Percentiles rank a stretch among this genome's conserved stretches.
phyloP scores from a whole-genome alignment of 208 protist genomes.

The Crithidia bombi region DNA sequence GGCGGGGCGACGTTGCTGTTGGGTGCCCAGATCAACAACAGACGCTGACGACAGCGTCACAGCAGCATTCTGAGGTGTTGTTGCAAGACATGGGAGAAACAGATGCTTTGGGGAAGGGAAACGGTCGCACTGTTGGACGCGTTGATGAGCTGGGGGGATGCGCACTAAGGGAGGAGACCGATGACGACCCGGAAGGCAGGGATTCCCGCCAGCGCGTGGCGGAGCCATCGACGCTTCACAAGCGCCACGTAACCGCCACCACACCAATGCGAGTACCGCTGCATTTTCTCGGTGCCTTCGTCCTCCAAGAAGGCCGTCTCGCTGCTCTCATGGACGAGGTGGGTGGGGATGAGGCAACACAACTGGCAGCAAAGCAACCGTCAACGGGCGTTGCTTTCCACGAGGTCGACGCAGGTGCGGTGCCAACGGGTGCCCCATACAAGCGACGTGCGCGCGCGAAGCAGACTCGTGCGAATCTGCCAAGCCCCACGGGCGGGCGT shows the following conservation, averaged over 20 bases:
- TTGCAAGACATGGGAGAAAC: too few relatives aligned
- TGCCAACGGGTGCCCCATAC: background rate
- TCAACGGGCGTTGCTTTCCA: background rate
- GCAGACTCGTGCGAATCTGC: background rate
- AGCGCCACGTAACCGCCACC: background rate
- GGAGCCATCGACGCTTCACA: too few relatives aligned
- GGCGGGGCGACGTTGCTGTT: too few relatives aligned
- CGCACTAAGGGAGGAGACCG: too few relatives aligned
- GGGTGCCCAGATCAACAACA: background rate
- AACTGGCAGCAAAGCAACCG: background rate
- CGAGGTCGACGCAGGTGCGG: background rate
- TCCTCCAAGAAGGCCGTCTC: slow-evolving; percentile 29
- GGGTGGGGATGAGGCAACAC: too few relatives aligned
- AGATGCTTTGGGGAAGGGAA: too few relatives aligned
- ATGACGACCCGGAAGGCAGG: too few relatives aligned
- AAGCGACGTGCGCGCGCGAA: background rate
- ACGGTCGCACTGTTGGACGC: too few relatives aligned
- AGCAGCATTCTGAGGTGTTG: too few relatives aligned
- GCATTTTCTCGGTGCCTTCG: slow-evolving; percentile 25
- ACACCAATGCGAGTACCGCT: slow-evolving; percentile 17
- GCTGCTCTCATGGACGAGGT: background rate
- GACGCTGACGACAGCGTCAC: too few relatives aligned
- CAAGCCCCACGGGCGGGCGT: background rate
- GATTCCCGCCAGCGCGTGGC: too few relatives aligned
- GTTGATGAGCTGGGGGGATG: too few relatives aligned